Base-by-base conservation (phyloP, 805 yeast genomes). In the Lachancea lanzarotensis region DNA sequence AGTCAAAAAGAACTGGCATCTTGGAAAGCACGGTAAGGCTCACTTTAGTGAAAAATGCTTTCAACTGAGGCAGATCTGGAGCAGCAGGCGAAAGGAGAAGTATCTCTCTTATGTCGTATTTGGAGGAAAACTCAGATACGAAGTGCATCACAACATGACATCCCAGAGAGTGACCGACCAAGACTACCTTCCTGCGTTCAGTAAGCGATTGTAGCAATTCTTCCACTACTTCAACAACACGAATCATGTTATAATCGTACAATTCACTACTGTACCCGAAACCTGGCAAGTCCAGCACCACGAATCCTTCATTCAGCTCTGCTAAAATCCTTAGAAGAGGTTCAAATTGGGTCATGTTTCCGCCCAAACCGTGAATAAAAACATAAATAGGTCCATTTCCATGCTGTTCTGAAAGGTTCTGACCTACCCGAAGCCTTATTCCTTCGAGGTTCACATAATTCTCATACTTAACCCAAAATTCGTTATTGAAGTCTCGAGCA, bases 331-430 rank as follows among this genome's bases (percentile, higher is more conserved):
- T 45, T 59, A 86, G 65, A 32, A 86, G 66, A 1, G 82, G 80
- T 55, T 85, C 93, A 60, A 90, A 90, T 60, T 89, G 96, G 18
- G 87, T 78, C 59, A 85, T 69, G 54, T 82, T 91, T 2, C 98
- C 98, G 1, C 97, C 98, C 17, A 91, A 63, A 0, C 98, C 98
- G 67, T 89, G 97, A 16, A 90, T 58, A 45, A 88, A 76, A 9
- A 47, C 64, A 5, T 84, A 62, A 2, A 81, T 67, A 0, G 95
- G 27, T 1, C 39, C 42, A 25, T 34, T 18, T 6, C 29, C 27
- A 19, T 17, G 26, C 15, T 27, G 38, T 6, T 38, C 37, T 3
- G 40, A 32, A 7, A 57, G 16, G 50, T 61, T 60, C 41, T 59
- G 59, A 36, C 63, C 56, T 1, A 51, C 42, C 19, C 60, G 50